Evolutionary conservation across 805 yeast species (phyloP).

Genomic region (Saturnispora hagleri): DNA sequence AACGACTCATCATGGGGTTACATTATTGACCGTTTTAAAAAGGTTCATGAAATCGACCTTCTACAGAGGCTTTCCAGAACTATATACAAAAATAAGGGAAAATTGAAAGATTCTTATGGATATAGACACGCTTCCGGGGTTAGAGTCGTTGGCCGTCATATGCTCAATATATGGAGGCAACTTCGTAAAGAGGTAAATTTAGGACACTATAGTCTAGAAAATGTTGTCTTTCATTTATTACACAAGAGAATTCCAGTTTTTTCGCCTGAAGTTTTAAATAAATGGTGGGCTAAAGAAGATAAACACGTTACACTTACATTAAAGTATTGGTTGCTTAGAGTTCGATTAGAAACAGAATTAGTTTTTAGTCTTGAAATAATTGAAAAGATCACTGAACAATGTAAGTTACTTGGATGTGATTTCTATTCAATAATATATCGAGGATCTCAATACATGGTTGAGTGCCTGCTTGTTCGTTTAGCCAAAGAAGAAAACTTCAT

Average conservation of each 20-base stretch:
- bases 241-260: constrained; percentile 63
- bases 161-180: constrained; percentile 78
- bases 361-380: constrained; percentile 57
- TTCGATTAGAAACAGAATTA: constrained; percentile 37
- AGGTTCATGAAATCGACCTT: constrained; percentile 41
- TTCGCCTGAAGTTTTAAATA: constrained; percentile 38
- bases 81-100: constrained; percentile 36
- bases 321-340: constrained; percentile 38
- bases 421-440: constrained; percentile 79
- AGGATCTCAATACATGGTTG: constrained; percentile 93
- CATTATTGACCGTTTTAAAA: constrained; percentile 52
- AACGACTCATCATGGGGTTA: constrained; percentile 87
- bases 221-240: constrained; percentile 57
- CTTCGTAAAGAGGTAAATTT: constrained; percentile 55
- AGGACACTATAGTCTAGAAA: constrained; percentile 66
- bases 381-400: constrained; percentile 67
- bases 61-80: constrained; percentile 57
- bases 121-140: constrained; percentile 67
- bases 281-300: constrained; percentile 30
- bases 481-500: constrained; percentile 69
- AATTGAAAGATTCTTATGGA: constrained; percentile 69
- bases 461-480: constrained; percentile 67
- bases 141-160: constrained; percentile 68
- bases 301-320: constrained; percentile 29
- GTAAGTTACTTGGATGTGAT: constrained; percentile 81